These are phyloP conservation scores for Diaporthe destruens DNA, from an alignment of 2,329 filamentous ascomycete species.

Conservation along the genomic window DNA sequence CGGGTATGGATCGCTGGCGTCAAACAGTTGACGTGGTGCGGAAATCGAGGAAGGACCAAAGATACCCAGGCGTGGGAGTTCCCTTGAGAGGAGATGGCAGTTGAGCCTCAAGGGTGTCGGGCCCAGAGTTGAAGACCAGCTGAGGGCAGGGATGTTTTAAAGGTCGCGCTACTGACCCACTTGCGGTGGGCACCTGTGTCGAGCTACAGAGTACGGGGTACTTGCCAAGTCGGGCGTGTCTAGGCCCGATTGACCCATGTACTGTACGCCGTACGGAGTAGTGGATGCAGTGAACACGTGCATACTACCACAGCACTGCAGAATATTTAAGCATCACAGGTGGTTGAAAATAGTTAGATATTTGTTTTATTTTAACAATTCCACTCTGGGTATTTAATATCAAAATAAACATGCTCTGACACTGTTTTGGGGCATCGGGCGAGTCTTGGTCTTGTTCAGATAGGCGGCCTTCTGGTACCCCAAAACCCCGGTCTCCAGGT, in stretches of 20 bases:
- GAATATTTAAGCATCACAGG: neutral
- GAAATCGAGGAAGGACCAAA: constrained; percentile 11
- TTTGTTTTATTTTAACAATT: too few species aligned
- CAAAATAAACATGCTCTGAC: neutral
- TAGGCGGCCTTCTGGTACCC: neutral
- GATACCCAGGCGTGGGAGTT: neutral
- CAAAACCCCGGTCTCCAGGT: neutral
- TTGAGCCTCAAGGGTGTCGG: constrained; percentile 19
- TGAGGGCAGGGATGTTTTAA: constrained; percentile 35
- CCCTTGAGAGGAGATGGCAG: constrained; percentile 14
- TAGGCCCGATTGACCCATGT: neutral
- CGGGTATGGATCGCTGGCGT: neutral
- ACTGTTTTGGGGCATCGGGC: neutral
- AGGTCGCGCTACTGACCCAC: constrained; percentile 30
- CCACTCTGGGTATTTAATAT: neutral
- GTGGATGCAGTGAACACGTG: neutral
- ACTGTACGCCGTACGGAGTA: too few species aligned
- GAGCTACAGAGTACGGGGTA: neutral
- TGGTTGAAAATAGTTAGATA: neutral
- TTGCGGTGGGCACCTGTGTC: neutral
- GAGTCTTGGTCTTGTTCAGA: neutral
- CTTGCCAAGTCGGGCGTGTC: neutral
- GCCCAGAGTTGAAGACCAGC: constrained; percentile 11
- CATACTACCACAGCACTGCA: neutral
- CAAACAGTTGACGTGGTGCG: neutral